phyloP scores from a whole-genome alignment of 2,329 filamentous ascomycete species.

The Xylariaceae sp. region DNA sequence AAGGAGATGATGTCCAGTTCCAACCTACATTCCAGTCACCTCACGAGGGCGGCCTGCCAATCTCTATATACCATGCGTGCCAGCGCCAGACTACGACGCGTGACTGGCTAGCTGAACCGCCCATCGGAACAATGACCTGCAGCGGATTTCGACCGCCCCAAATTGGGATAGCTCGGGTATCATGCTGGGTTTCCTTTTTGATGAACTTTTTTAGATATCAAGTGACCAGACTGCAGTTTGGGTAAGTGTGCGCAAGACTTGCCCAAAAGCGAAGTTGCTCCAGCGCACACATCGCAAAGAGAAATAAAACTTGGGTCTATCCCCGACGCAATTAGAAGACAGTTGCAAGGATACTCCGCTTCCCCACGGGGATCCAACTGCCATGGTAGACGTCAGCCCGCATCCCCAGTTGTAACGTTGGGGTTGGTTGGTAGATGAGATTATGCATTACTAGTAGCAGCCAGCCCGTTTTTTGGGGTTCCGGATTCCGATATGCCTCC shows the following conservation, averaged over 20 bases:
- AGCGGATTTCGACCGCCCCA: not conserved
- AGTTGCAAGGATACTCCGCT: constrained; percentile 1
- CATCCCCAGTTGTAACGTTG: constrained; percentile 1
- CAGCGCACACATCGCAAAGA: not conserved
- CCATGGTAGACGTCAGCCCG: not conserved
- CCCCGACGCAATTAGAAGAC: not conserved
- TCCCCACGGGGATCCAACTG: constrained; percentile 12
- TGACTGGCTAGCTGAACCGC: constrained; percentile 8
- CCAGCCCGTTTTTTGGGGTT: no score
- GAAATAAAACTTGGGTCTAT: not conserved
- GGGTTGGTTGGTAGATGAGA: not conserved
- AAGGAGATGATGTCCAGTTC: not conserved
- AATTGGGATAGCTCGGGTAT: constrained; percentile 1
- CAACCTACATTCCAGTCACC: constrained; percentile 2
- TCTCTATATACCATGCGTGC: constrained; percentile 14
- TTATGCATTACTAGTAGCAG: not conserved
- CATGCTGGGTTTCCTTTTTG: not conserved
- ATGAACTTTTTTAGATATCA: not conserved
- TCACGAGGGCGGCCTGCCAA: not conserved
- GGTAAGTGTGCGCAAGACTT: not conserved
- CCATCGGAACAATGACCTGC: not conserved
- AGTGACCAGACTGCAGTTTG: not conserved
- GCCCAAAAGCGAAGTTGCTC: constrained; percentile 26
- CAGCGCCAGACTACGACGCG: not conserved
- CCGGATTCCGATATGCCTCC: not conserved